Conservation (phyloP, 2,329 filamentous ascomycete genomes). For the Ophiocordyceps robertsii region DNA sequence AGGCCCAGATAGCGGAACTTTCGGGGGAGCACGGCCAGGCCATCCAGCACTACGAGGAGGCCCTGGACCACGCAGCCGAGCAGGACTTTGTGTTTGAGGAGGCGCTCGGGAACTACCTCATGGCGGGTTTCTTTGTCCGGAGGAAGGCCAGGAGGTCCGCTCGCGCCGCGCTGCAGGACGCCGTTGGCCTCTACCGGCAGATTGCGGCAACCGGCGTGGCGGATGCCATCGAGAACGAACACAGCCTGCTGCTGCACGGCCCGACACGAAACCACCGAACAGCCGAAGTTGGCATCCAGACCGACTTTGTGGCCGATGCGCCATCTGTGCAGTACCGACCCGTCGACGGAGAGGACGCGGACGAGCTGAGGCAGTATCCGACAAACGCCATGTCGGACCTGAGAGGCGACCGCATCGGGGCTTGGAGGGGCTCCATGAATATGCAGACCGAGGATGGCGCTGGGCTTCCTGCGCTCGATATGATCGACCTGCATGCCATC, state of each 20-base stretch:
- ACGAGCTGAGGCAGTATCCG: constrained; percentile 25
- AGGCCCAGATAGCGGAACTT: constrained; percentile 56
- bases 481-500: constrained; percentile 71
- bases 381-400: constrained; percentile 33
- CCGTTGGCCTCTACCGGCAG: constrained; percentile 53
- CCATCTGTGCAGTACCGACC: constrained; percentile 37
- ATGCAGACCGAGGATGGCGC: constrained; percentile 40
- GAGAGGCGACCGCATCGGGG: constrained; percentile 45
- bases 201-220: constrained; percentile 58
- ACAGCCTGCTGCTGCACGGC: constrained; percentile 52
- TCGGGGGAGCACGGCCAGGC: constrained; percentile 41
- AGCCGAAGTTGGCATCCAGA: constrained; percentile 54
- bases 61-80: constrained; percentile 57
- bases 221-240: constrained; percentile 52
- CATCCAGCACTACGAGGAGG: constrained; percentile 53
- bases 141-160: constrained; percentile 54
- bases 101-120: constrained; percentile 58
- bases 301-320: constrained; percentile 50
- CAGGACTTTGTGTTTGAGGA: constrained; percentile 58
- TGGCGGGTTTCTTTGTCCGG: constrained; percentile 58
- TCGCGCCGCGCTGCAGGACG: constrained; percentile 53
- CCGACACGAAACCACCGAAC: constrained; percentile 44
- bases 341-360: constrained; percentile 29
- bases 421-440: constrained; percentile 49
- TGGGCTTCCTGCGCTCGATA: constrained; percentile 62